These are phyloP conservation scores for Aspergillus bombycis DNA, from an alignment of 2,329 filamentous ascomycete species.

Conservation along the genomic window DNA sequence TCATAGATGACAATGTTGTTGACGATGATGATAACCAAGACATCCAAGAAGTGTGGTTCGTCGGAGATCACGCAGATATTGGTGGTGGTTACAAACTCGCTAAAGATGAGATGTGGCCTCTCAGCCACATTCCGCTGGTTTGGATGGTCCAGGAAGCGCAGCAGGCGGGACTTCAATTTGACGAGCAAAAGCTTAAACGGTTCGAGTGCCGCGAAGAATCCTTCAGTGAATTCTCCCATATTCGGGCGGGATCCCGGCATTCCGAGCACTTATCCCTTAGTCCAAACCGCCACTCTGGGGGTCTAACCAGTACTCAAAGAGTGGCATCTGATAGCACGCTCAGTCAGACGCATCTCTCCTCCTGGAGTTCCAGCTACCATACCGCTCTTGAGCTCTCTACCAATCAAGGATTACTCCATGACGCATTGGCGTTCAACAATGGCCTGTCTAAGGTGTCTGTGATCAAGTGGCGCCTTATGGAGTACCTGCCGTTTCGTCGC, in stretches of 20 bases:
- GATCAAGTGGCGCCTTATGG: constrained; percentile 74
- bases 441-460: constrained; percentile 62
- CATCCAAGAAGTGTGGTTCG: constrained; percentile 75
- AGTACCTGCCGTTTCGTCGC: constrained; percentile 76
- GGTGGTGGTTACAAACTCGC: constrained; percentile 72
- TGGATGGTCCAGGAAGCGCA: constrained; percentile 71
- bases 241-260: no score
- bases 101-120: constrained; percentile 57
- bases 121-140: constrained; percentile 69
- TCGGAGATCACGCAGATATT: constrained; percentile 76
- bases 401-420: constrained; percentile 61
- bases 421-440: constrained; percentile 67
- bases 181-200: constrained; percentile 66
- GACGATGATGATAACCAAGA: constrained; percentile 58
- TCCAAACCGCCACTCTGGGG: not conserved
- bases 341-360: no score
- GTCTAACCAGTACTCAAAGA: constrained; percentile 12
- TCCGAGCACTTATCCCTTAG: constrained; percentile 14
- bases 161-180: constrained; percentile 70
- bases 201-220: constrained; percentile 62
- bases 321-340: constrained; percentile 12
- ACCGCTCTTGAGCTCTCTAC: constrained; percentile 9
- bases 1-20: constrained; percentile 30
- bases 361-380: no score
- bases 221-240: no score